Evolutionary conservation across 441 rosid genomes (phyloP).

Genomic region (Pelargonium myrrhifolium): DNA sequence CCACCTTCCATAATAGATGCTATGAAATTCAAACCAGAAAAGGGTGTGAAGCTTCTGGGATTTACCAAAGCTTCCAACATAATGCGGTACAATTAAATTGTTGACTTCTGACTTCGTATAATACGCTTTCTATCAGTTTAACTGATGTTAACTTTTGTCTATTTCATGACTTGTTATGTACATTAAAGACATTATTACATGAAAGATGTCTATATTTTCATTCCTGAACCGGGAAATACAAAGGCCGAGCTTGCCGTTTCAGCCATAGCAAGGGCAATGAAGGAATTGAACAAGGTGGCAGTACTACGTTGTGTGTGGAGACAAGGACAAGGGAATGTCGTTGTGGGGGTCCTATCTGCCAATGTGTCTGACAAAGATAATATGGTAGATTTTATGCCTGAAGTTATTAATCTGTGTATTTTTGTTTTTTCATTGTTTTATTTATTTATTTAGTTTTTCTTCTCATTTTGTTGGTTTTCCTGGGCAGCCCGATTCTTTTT

Average conservation of each 20-base stretch:
- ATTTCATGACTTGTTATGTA: slow-evolving; percentile 19
- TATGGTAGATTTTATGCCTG: slow-evolving; percentile 40
- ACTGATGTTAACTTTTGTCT: slow-evolving; percentile 13
- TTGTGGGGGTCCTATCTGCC: slow-evolving; percentile 76
- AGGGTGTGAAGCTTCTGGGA: slow-evolving; percentile 82
- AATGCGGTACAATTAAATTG: slow-evolving; percentile 38
- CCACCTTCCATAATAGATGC: slow-evolving; percentile 66
- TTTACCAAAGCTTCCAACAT: slow-evolving; percentile 70
- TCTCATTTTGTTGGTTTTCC: slow-evolving; percentile 18
- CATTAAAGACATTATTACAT: slow-evolving; percentile 69
- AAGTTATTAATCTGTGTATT: slow-evolving; percentile 7
- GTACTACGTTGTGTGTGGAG: slow-evolving; percentile 95
- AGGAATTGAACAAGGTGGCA: slow-evolving; percentile 65
- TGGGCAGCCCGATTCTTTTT: slow-evolving; percentile 84
- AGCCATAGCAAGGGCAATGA: slow-evolving; percentile 91
- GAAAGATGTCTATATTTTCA: slow-evolving; percentile 78
- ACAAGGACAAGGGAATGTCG: slow-evolving; percentile 67
- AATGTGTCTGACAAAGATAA: slow-evolving; percentile 57
- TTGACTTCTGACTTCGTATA: slow-evolving; percentile 14
- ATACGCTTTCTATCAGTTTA: slow-evolving; percentile 1
- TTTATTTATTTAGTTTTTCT: slow-evolving; percentile 14
- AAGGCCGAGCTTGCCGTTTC: slow-evolving; percentile 63
- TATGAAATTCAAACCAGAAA: slow-evolving; percentile 78
- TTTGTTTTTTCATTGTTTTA: slow-evolving; percentile 5
- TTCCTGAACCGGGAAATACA: slow-evolving; percentile 72